These are phyloP conservation scores for Eimeria mitis DNA, from an alignment of 169 alveolate genomes.

Conservation along the genomic window DNA sequence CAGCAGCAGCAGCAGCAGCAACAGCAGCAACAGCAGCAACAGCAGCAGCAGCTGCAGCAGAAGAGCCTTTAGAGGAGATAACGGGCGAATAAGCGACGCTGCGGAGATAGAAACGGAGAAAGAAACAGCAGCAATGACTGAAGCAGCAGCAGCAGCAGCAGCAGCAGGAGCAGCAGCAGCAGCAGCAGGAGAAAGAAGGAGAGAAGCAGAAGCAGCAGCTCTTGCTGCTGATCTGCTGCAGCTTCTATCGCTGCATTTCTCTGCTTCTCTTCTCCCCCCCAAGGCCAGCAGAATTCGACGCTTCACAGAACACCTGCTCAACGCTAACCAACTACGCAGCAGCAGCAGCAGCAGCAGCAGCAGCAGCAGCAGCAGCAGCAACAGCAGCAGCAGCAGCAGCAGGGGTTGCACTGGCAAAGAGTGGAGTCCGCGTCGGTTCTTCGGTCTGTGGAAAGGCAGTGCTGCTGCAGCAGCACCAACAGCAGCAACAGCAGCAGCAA, in stretches of 20 bases:
- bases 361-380: background rate
- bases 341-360: background rate
- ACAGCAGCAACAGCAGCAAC: no score
- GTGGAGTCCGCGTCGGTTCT: background rate
- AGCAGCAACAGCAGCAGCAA: background rate
- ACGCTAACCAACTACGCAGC: background rate
- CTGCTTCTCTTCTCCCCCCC: background rate
- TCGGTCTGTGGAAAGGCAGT: background rate
- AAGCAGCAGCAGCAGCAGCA: constrained; percentile 40
- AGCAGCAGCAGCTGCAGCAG: no score
- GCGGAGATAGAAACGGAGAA: no score
- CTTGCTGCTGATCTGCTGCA: background rate
- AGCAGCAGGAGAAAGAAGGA: background rate
- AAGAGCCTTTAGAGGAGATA: no score
- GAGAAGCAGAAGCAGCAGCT: background rate
- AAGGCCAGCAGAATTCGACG: background rate
- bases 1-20: no score
- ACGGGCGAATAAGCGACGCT: no score
- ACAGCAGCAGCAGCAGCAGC: background rate
- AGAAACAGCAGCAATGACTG: no score
- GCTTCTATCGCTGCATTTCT: background rate
- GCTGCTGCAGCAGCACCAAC: no score
- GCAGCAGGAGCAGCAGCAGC: background rate
- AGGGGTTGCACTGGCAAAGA: background rate
- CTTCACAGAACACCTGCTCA: background rate